A percentile compares a stretch with the other conserved stretches of the same genome.
These are phyloP conservation scores for Cyclospora cayetanensis DNA, from an alignment of 169 alveolate genomes.

Conservation along the genomic window DNA sequence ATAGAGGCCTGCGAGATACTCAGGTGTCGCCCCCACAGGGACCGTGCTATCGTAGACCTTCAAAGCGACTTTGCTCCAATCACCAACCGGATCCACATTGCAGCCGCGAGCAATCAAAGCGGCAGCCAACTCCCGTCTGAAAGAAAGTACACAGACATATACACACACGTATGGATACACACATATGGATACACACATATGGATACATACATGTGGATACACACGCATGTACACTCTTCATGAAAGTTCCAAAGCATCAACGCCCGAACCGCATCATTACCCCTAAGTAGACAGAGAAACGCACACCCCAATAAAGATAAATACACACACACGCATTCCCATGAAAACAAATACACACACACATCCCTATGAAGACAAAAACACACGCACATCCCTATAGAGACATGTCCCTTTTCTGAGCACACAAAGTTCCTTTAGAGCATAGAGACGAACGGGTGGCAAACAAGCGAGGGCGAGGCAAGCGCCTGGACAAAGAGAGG, in stretches of 20 bases:
- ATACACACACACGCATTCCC: neutral
- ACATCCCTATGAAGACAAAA: neutral
- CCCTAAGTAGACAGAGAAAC: neutral
- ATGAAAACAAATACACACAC: neutral
- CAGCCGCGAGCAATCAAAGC: slow-evolving; percentile 92
- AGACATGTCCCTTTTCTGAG: too few species aligned
- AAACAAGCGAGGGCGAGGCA: too few species aligned
- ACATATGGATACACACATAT: too few species aligned
- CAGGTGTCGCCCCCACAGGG: slow-evolving; percentile 96
- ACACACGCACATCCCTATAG: neutral
- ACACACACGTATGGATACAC: neutral
- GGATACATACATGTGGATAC: neutral
- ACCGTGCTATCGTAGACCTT: slow-evolving; percentile 91
- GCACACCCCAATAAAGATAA: neutral
- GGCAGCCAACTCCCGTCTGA: slow-evolving; percentile 69
- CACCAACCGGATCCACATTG: slow-evolving; percentile 92
- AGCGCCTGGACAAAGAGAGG: too few species aligned
- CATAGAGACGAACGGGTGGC: too few species aligned
- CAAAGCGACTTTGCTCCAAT: slow-evolving; percentile 93
- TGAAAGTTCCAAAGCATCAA: too few species aligned
- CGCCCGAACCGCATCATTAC: too few species aligned
- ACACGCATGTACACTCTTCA: neutral
- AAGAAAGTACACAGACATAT: neutral
- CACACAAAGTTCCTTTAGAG: too few species aligned
- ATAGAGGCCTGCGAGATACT: slow-evolving; percentile 94